Percentiles rank a stretch among this genome's conserved stretches.
Conservation (phyloP, 2,329 filamentous ascomycete species). For the Helotiales sp. region DNA sequence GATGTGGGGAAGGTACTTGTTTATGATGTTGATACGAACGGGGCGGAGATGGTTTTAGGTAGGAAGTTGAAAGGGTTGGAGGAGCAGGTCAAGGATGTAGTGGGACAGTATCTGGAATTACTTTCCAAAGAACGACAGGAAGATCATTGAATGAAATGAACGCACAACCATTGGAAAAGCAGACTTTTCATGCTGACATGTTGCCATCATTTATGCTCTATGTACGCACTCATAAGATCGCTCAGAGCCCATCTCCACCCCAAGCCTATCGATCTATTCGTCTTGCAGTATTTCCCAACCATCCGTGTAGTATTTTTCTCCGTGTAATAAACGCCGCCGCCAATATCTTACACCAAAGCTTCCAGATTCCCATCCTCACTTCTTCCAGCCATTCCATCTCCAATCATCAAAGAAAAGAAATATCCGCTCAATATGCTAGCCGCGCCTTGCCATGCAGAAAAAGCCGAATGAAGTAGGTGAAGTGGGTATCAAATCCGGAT, state of each 20-base stretch:
- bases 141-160: background rate
- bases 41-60: background rate
- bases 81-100: background rate
- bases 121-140: background rate
- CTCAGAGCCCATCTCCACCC: background rate
- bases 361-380: background rate
- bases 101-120: background rate
- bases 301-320: background rate
- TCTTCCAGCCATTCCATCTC: background rate
- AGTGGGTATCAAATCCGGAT: background rate
- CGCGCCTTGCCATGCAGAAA: background rate
- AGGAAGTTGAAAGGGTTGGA: background rate
- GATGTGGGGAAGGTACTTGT: background rate
- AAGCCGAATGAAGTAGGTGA: background rate
- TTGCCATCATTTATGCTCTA: background rate
- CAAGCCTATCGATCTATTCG: background rate
- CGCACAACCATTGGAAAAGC: background rate
- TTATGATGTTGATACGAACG: background rate
- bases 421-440: background rate
- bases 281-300: background rate
- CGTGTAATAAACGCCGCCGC: background rate
- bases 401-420: background rate
- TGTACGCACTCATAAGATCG: background rate
- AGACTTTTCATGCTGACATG: background rate
- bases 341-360: background rate